Evolutionary conservation across 805 yeast genomes (phyloP).

Genomic region (Ogataea minuta): DNA sequence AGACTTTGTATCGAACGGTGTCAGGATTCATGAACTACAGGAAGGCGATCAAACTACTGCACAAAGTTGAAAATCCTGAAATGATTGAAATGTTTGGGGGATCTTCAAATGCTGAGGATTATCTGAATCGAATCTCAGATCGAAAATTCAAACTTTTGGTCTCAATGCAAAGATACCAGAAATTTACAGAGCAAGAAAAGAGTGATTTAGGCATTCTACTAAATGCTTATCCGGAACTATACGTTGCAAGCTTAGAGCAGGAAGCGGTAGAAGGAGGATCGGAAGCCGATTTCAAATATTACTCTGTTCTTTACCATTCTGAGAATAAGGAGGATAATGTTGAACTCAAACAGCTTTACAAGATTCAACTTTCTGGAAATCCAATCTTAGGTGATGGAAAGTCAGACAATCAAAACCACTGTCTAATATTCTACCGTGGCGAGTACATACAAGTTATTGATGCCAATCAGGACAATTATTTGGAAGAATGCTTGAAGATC

Average conservation of each 20-base stretch:
- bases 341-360: slow-evolving; percentile 48
- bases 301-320: slow-evolving; percentile 69
- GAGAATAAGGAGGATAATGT: slow-evolving; percentile 46
- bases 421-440: slow-evolving; percentile 84
- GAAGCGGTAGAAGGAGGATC: slow-evolving; percentile 41
- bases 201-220: slow-evolving; percentile 66
- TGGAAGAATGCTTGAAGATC: slow-evolving; percentile 91
- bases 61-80: slow-evolving; percentile 63
- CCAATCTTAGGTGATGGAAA: slow-evolving; percentile 97
- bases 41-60: slow-evolving; percentile 67
- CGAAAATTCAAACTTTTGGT: slow-evolving; percentile 79
- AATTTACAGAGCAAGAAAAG: slow-evolving; percentile 62
- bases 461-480: slow-evolving; percentile 93
- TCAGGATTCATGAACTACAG: slow-evolving; percentile 82
- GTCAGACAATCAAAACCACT: slow-evolving; percentile 91
- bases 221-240: slow-evolving; percentile 67
- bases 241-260: slow-evolving; percentile 54
- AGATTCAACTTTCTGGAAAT: slow-evolving; percentile 82
- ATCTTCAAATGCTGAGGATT: slow-evolving; percentile 51
- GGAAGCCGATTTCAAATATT: slow-evolving; percentile 38
- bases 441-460: slow-evolving; percentile 94
- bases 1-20: slow-evolving; percentile 78
- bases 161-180: slow-evolving; percentile 82
- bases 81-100: slow-evolving; percentile 42
- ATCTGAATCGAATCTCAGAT: slow-evolving; percentile 68